Evolutionary conservation across 208 protist species (phyloP), one percentile per base, ranked within the genome.

Genomic region (Polymyxa betae): DNA sequence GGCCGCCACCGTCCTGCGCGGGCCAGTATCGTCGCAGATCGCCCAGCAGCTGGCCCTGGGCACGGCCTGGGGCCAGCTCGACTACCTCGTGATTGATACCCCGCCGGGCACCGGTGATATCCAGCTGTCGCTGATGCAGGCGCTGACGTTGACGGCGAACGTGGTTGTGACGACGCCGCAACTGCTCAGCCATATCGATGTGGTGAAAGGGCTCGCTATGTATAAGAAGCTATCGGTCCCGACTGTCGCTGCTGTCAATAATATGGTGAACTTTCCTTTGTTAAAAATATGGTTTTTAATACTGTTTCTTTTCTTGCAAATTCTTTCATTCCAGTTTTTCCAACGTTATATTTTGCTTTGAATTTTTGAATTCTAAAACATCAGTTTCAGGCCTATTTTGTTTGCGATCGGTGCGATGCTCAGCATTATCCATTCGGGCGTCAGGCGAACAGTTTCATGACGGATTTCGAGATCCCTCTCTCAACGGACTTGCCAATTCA

Each of bases 91-190:
- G 35, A 46, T 95, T 68, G 94, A 95, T 88, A 90, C 92, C 87
- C 94, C 94, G 12, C 94, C 94, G 20, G 94, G 94, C 35, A 95
- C 94, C 24, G 91, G 93, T 40, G 94, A 95, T 91, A 88, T 94
- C 38, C 92, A 93, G 0, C 88, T 94, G 45, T 77, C 92, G 29
- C 89, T 94, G 0, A 89, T 46, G 10, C 90, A 93, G 77, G 45
- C 88, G 40, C 77, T 90, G 43, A n/a, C 49, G 45, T 88, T 93
- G 16, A 66, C 90, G 38, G 88, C 82, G 0, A 90, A 78, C 16
- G 54, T 94, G 38, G 52, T 93, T 0, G 92, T 94, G 38, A 93
- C 92, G 16, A 93, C 93, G 45, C 93, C 93, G 45, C 92, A 93
- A 90, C 10, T 72, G 54, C 88, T 93, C 46, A 38, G 45, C 32